Base-by-base conservation (phyloP, 2,329 filamentous ascomycete genomes). In the Thielaviopsis ethacetica region DNA sequence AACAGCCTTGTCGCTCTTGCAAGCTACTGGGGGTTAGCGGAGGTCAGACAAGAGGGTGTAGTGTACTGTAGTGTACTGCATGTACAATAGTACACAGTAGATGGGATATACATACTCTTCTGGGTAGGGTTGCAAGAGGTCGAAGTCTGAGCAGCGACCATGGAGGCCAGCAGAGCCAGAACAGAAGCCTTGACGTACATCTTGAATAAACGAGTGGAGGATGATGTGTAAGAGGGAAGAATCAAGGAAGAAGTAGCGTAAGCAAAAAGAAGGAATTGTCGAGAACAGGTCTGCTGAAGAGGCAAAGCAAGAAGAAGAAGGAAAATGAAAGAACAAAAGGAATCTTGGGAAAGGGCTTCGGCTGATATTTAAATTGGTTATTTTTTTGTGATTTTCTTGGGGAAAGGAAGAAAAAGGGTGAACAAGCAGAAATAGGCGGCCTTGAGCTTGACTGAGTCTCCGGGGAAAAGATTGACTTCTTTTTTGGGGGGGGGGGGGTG, bases 1-100 rank as follows among this genome's bases (percentile, higher is more conserved):
- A 15, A 96, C 77, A 12, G 91, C 91, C 63, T 86, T 78, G 69
- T 95, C 79, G 60, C 85, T 70, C 55, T 86, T 81, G 73, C 91
- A 97, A 38, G 67, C 78, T 80, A 30, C 5, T 50, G 60, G 3
- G 15, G 52, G 49, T 41, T 55, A 60, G 47, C 34, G 38, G 41
- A 27, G 9, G 12, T 6, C 22, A 26, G 12, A n/a, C n/a, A n/a
- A n/a, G n/a, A n/a, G n/a, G n/a, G n/a, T n/a, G n/a, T n/a, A n/a
- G n/a, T n/a, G n/a, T n/a, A n/a, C n/a, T n/a, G n/a, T n/a, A n/a
- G n/a, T n/a, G n/a, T n/a, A n/a, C n/a, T n/a, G n/a, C n/a, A n/a
- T n/a, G n/a, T n/a, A n/a, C n/a, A n/a, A n/a, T n/a, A n/a, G n/a
- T n/a, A n/a, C n/a, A n/a, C 4, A 3, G 17, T 12, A 19, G 53